Conservation (phyloP, 305 asterid species). For the Solanum hybrid region DNA sequence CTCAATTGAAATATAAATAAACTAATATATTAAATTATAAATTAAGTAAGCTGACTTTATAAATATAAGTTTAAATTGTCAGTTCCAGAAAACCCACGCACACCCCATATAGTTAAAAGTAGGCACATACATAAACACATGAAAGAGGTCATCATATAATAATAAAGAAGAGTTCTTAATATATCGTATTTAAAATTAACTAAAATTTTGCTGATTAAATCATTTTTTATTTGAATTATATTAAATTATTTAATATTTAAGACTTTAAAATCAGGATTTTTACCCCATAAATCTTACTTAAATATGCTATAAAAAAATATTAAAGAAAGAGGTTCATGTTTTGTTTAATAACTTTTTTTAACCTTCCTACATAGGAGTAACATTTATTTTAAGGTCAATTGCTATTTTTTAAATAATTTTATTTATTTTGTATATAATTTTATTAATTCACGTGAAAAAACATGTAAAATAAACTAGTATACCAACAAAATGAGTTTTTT, state of each 20-base stretch:
- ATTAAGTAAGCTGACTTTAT: neutral
- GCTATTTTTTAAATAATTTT: neutral
- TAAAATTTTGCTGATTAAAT: too few relatives aligned
- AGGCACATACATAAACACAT: neutral
- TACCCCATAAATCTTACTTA: neutral
- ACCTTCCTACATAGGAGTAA: neutral
- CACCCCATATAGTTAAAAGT: neutral
- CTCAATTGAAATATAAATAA: neutral
- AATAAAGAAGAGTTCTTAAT: neutral
- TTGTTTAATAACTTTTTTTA: neutral
- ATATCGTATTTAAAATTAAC: neutral
- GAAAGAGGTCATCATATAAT: neutral
- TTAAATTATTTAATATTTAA: too few relatives aligned
- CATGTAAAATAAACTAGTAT: neutral
- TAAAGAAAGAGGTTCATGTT: neutral
- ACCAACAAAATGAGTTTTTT: neutral
- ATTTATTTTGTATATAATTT: too few relatives aligned
- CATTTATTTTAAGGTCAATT: neutral
- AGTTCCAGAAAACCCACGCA: neutral
- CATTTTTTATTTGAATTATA: neutral
- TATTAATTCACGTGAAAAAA: neutral
- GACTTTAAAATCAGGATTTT: neutral
- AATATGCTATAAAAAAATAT: too few relatives aligned
- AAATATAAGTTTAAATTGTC: neutral
- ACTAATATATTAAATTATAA: too few relatives aligned